Base-by-base conservation (phyloP, 2,329 filamentous ascomycete genomes). In the Colletotrichum chlorophyti region DNA sequence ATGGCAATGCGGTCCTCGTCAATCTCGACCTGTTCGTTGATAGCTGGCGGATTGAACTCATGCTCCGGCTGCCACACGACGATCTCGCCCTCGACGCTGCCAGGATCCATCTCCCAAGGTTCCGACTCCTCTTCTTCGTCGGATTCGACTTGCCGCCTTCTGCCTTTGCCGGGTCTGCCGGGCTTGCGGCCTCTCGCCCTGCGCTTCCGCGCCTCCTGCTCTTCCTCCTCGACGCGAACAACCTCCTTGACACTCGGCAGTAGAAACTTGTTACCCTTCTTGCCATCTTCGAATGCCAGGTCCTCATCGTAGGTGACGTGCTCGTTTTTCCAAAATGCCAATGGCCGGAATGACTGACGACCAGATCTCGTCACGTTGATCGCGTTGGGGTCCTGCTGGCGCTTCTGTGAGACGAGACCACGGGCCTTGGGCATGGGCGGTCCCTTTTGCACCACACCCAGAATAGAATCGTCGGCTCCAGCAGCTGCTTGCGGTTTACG, bases 241-340 rank as follows among this genome's bases (percentile, higher is more conserved):
- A 97, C 84, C 64, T 91, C 90, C 68, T 91, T 90, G 65, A 94
- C 88, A 11, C 83, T 87, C 2, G 86, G 83, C 45, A 91, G 72
- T n/a, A 88, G 76, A 65, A 90, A 88, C 3, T 65, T 68, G 21
- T 48, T 37, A 35, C 80, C 68, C 21, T 72, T 68, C 27, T 59
- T 62, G 8, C 66, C 40, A 53, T 83, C 83, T 24, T 77, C 76
- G 38, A 74, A 70, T 24, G 68, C 72, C 45, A 87, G 85, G 21
- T 86, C 83, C 15, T 83, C 79, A 48, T 88, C 86, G 67, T 87
- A 91, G 19, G 92, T 84, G 42, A 90, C 85, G 51, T 84, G 85
- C 70, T 98, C 94, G 64, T 93, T 93, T 66, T 87, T 87, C 94
- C 94, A 98, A 70, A 84, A 96, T 23, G 91, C 86, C 29, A 97